Conservation (phyloP, 306 rosid genomes). For the Carpinus fangiana region DNA sequence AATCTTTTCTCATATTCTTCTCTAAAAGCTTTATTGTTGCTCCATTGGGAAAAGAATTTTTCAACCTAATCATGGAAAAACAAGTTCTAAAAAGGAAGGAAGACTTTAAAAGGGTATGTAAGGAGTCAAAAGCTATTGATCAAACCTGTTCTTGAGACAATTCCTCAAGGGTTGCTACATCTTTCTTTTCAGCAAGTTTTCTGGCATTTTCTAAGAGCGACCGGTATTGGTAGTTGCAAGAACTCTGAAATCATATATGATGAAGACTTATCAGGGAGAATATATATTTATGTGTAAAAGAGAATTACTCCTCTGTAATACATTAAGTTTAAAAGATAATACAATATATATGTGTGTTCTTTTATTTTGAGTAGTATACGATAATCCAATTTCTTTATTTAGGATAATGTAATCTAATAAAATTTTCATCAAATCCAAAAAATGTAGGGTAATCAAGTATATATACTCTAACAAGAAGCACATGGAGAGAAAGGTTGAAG, state of each 20-base stretch:
- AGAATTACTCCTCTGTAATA: no score
- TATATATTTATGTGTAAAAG: no score
- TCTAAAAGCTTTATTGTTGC: constrained; percentile 9
- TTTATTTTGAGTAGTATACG: no score
- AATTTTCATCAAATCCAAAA: no score
- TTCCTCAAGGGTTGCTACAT: constrained; percentile 15
- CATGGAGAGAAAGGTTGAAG: no score
- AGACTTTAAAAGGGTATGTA: background rate
- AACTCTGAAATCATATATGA: constrained; percentile 3
- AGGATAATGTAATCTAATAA: no score
- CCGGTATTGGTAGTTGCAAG: constrained; percentile 13
- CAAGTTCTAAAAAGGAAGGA: background rate
- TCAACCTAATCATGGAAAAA: no score
- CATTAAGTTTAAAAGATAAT: no score
- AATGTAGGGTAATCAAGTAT: no score
- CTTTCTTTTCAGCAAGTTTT: constrained; percentile 17
- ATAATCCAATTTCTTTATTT: no score
- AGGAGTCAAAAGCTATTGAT: background rate
- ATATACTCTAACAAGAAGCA: no score
- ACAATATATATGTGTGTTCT: no score
- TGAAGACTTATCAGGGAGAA: background rate
- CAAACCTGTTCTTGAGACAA: constrained; percentile 20
- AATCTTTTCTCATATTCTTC: constrained; percentile 19
- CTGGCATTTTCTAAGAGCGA: constrained; percentile 9
- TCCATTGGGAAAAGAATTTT: constrained; percentile 11